Conservation (phyloP, 371 early-diverging fungal species). For the Coemansia linderi region DNA sequence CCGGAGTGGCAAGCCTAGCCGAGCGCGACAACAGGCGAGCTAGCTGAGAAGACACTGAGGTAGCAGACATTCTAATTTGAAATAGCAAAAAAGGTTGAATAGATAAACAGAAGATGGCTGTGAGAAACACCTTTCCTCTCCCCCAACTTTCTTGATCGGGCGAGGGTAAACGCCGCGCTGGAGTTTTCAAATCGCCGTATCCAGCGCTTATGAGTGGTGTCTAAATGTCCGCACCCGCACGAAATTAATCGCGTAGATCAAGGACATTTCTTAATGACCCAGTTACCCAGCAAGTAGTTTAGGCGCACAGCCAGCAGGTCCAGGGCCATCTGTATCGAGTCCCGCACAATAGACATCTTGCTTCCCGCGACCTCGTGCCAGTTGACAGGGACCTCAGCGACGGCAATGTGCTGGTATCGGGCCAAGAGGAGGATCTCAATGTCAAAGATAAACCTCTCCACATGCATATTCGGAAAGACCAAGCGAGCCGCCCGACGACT, state of each 20-base stretch:
- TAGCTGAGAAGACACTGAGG: slow-evolving; percentile 25
- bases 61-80: slow-evolving; percentile 33
- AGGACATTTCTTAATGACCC: slow-evolving; percentile 55
- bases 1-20: slow-evolving; percentile 40
- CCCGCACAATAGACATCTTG: slow-evolving; percentile 84
- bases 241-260: neutral
- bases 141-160: neutral
- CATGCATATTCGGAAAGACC: slow-evolving; percentile 89
- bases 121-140: neutral
- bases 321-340: slow-evolving; percentile 86
- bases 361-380: slow-evolving; percentile 97
- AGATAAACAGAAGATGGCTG: neutral
- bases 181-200: neutral
- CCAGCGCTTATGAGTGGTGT: neutral
- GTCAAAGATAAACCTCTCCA: slow-evolving; percentile 96
- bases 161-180: neutral
- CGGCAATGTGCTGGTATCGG: slow-evolving; percentile 65
- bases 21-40: slow-evolving; percentile 47
- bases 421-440: slow-evolving; percentile 91
- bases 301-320: slow-evolving; percentile 85
- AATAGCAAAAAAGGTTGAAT: neutral
- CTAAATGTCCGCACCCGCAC: slow-evolving; percentile 2
- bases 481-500: slow-evolving; percentile 74
- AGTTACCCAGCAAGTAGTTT: slow-evolving; percentile 82
- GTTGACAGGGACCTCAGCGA: slow-evolving; percentile 85